Evolutionary conservation across 2,329 filamentous ascomycete genomes (phyloP), one percentile per base, ranked within the genome.

Genomic region (Pseudopyricularia cyperi): DNA sequence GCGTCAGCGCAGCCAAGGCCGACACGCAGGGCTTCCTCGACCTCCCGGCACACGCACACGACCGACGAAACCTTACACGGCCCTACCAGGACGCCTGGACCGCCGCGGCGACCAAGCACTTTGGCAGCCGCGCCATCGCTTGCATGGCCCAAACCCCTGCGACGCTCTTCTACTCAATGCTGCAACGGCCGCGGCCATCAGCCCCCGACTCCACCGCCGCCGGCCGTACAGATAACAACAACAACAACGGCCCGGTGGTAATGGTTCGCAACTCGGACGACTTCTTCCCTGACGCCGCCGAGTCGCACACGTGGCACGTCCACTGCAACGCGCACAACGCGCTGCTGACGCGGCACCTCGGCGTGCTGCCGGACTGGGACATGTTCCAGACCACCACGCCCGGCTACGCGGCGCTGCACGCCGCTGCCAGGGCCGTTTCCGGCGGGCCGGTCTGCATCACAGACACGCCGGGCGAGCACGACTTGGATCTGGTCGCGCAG

Each of bases 361-460:
- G 96, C 58, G 79, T 89, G 1, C 68, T 97, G 1, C 91, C 93
- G 0, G 90, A 96, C 65, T 85, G 80, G 78, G 80, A 84, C 57
- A 83, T 84, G 80, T 84, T 84, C 61, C 80, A 83, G 59, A 82
- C 80, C 1, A 34, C 50, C 2, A 14, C 33, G n/a, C 77, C 81
- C 55, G 69, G 74, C 24, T 95, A 87, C 64, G 86, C 85, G 0
- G 79, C 76, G 0, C 95, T 93, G 63, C 93, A 98, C 60, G 93
- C 88, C 4, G 91, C 91, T 1, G 90, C 89, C 2, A 79, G 93
- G 47, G 95, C 89, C 65, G 74, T 98, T 7, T 90, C 85, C 47
- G 93, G 93, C 8, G 93, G 93, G 0, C 93, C 91, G 0, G 85
- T 98, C 39, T 96, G 94, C 60, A 90, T 98, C 63, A 97, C 93